These are phyloP conservation scores for Populus davidiana DNA, from an alignment of 345 rosid genomes.

Conservation along the genomic window DNA sequence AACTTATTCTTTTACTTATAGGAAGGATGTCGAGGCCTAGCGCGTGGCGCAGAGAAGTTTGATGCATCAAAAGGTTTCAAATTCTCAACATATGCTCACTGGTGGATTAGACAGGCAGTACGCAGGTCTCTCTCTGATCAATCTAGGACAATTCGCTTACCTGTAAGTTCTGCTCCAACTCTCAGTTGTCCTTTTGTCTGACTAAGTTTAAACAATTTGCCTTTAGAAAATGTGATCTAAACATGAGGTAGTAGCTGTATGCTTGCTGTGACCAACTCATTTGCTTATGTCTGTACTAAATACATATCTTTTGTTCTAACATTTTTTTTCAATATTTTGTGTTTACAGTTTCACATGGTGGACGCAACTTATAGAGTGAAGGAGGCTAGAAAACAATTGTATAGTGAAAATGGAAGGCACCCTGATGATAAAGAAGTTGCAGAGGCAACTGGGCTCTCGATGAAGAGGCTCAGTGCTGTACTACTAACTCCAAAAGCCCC, in stretches of 20 bases:
- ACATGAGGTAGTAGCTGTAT: background rate
- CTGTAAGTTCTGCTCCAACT: constrained; percentile 45
- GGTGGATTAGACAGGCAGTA: constrained; percentile 98
- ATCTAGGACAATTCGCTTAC: constrained; percentile 79
- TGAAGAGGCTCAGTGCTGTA: constrained; percentile 81
- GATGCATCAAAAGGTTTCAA: constrained; percentile 95
- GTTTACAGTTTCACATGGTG: constrained; percentile 84
- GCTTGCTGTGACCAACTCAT: background rate
- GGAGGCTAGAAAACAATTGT: constrained; percentile 77
- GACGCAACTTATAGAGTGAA: constrained; percentile 89
- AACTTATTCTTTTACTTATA: constrained; percentile 25
- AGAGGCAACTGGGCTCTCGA: constrained; percentile 76
- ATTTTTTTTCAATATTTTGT: constrained; percentile 5
- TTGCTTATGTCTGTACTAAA: background rate
- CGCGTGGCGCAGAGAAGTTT: constrained; percentile 85
- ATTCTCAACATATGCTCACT: constrained; percentile 95
- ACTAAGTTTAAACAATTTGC: background rate
- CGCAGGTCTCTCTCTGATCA: constrained; percentile 82
- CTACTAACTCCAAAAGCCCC: constrained; percentile 78
- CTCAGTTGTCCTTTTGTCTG: constrained; percentile 7
- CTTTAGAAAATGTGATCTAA: constrained; percentile 1
- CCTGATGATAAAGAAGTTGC: constrained; percentile 89
- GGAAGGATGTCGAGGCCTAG: constrained; percentile 97
- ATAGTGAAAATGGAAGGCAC: constrained; percentile 57
- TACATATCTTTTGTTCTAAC: background rate